These are phyloP conservation scores for Picea abies DNA, from an alignment of 83 land plant genomes.

Conservation along the genomic window DNA sequence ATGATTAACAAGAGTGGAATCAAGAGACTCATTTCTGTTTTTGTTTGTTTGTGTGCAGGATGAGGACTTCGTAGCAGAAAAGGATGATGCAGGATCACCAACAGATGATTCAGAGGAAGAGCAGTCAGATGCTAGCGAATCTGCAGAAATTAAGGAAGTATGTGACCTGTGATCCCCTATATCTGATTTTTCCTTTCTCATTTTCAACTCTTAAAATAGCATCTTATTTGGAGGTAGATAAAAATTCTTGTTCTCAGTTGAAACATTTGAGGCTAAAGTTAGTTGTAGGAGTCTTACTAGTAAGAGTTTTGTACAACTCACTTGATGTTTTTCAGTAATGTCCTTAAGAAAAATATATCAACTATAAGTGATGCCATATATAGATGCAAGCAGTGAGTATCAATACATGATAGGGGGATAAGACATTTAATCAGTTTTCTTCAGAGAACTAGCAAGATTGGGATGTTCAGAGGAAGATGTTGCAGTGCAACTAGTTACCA, in stretches of 20 bases:
- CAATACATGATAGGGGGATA: no score
- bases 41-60: constrained; percentile 47
- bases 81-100: constrained; percentile 90
- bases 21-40: background rate
- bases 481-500: no score
- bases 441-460: no score
- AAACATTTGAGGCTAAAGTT: background rate
- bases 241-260: constrained; percentile 3
- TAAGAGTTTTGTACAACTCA: no score
- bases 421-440: no score
- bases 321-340: background rate
- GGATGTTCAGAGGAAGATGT: no score
- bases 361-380: background rate
- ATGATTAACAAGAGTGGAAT: no score
- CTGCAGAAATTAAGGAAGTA: constrained; percentile 60
- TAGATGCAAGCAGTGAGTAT: no score
- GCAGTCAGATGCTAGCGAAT: constrained; percentile 81
- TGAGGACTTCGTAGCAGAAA: constrained; percentile 86
- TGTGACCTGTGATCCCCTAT: background rate
- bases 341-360: background rate
- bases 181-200: background rate
- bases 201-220: background rate
- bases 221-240: no score
- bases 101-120: constrained; percentile 92
- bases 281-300: background rate